Base-by-base conservation (phyloP, 805 yeast species). In the Kazachstania psychrophila region DNA sequence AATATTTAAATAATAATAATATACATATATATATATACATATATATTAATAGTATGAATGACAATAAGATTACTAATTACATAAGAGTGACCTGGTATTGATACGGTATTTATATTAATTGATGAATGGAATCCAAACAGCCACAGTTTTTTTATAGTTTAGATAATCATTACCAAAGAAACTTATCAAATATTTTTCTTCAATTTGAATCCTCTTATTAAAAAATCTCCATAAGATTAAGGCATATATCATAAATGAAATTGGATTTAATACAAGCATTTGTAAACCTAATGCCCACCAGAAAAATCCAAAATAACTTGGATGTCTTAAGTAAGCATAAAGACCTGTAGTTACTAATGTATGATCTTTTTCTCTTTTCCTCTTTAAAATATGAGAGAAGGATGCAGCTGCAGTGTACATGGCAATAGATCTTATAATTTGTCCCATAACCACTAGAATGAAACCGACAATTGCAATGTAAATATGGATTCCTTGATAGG, bases 261-360 rank as follows among this genome's bases (percentile, higher is more conserved):
- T 31, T 6, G 82, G 76, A 59, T 87, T 92, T 31, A 75, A 60
- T 39, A 89, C 58, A 41, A 79, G 45, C 31, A 92, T 17, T 54
- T 89, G 95, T 1, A 86, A 68, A 0, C 96, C 96, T 3, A 88
- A 46, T 11, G 94, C 89, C 96, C 97, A 92, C 74, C 86, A 77
- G 52, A 77, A 88, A 56, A 82, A 92, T 0, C 96, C 98, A 28
- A 77, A 70, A 59, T 92, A 92, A 33, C 94, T 79, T 6, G 98
- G 98, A 56, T 92, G 98, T 42, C 98, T 68, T 12, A 73, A 61
- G 18, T 60, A 44, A 1, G 66, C 40, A 57, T 89, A 92, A 3
- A 89, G 62, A 0, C 96, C 97, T 9, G 59, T 46, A 0, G 85
- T 84, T 10, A 92, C 79, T 29, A 92, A 65, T 8, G 46, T 60